Evolutionary conservation across 164 flowering plant species (phyloP).

Genomic region (Amborella trichopoda): DNA sequence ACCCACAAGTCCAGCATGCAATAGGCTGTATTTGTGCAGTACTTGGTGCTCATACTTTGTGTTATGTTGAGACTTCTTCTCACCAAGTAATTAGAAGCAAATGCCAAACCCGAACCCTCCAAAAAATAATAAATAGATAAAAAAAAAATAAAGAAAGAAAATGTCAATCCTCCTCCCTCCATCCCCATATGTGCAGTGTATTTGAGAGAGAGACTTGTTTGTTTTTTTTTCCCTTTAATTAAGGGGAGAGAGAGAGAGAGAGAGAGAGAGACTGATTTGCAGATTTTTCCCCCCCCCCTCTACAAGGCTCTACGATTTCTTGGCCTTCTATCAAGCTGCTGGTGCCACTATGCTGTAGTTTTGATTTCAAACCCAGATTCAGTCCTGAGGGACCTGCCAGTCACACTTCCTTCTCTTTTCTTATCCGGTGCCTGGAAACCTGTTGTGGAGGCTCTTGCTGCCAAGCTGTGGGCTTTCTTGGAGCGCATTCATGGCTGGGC

Average conservation of each 20-base stretch:
- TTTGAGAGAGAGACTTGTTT: too few relatives aligned
- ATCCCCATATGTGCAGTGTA: too few relatives aligned
- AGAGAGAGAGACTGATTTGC: not conserved
- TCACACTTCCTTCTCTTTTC: slow-evolving; percentile 64
- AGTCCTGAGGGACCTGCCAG: slow-evolving; percentile 71
- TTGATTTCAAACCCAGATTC: slow-evolving; percentile 35
- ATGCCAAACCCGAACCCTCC: too few relatives aligned
- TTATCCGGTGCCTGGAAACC: slow-evolving; percentile 39
- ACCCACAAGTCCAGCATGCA: too few relatives aligned
- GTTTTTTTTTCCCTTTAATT: not conserved
- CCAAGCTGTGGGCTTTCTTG: slow-evolving; percentile 37
- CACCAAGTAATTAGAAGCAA: too few relatives aligned
- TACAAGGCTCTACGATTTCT: slow-evolving; percentile 79
- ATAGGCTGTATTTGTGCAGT: too few relatives aligned
- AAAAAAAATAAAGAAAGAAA: too few relatives aligned
- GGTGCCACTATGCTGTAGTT: slow-evolving; percentile 70
- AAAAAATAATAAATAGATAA: too few relatives aligned
- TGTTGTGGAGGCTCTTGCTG: slow-evolving; percentile 40
- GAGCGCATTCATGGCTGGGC: slow-evolving; percentile 56
- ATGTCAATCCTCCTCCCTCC: too few relatives aligned
- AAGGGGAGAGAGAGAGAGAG: slow-evolving; percentile 1
- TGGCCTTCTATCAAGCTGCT: slow-evolving; percentile 64
- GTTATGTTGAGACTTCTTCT: too few relatives aligned
- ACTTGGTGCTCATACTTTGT: too few relatives aligned
- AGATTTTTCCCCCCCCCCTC: not conserved